Evolutionary conservation across 2,329 filamentous ascomycete genomes (phyloP), one percentile per base, ranked within the genome.

Genomic region (Fonsecaea monophora): DNA sequence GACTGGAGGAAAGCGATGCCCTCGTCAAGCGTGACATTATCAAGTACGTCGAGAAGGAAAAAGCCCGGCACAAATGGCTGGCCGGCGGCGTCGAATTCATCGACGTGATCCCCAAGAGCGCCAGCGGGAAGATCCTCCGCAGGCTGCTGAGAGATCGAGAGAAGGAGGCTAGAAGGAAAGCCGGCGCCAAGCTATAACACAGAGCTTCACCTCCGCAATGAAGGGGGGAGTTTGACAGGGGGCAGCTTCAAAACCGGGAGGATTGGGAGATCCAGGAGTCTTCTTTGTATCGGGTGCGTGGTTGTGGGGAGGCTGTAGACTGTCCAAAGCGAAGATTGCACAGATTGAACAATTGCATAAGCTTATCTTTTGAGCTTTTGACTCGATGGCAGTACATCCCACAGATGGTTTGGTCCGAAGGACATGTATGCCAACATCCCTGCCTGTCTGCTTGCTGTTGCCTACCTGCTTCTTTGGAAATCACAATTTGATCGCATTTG

Each of bases 71-170:
- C 73, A 89, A 89, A 78, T 87, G 86, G 85, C 76, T 89, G 53
- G 84, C 84, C 57, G 87, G 87, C 3, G 87, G 87, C 3, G 79
- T 89, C 9, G 83, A 86, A 67, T 86, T 86, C 69, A 78, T 86
- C 40, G 83, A 86, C 65, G 79, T 76, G 0, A 83, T 89, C 69
- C 87, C 87, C 0, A 89, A 89, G 78, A 86, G 83, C 53, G 85
- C 86, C 0, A 87, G 84, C 67, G 87, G 87, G 1, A 89, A 89
- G 82, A 89, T 89, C 67, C 73, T 89, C 70, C 77, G 87, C 58
- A 84, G 87, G 61, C 77, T 91, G 55, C 78, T 96, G 72, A 83
- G 91, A 50, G 92, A 96, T 74, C 85, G 86, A 74, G 92, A 95
- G 79, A 90, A 83, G 81, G 88, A 89, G 75, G 83, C 82, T 66